These are phyloP conservation scores for Carpinus viminea DNA, from an alignment of 306 rosid genomes.

Conservation along the genomic window DNA sequence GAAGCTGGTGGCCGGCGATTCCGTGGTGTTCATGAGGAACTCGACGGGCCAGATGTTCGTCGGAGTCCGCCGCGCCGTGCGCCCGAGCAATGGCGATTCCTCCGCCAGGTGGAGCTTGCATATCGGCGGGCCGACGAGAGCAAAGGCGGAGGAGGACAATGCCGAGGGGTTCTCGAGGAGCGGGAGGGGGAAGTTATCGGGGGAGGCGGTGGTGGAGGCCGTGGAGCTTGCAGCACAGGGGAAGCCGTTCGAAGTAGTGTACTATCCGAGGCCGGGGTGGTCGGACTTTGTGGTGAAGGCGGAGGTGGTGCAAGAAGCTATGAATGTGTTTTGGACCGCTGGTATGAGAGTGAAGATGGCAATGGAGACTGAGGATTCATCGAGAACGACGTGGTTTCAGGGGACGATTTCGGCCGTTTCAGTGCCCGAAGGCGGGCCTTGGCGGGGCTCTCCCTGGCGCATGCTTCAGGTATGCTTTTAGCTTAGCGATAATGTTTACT, in stretches of 20 bases:
- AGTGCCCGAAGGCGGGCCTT: slow-evolving; percentile 27
- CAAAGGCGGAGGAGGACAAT: slow-evolving; percentile 27
- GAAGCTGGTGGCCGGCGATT: slow-evolving; percentile 71
- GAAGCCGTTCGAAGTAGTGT: slow-evolving; percentile 65
- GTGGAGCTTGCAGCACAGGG: slow-evolving; percentile 57
- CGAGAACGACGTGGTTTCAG: slow-evolving; percentile 64
- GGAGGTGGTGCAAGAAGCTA: slow-evolving; percentile 51
- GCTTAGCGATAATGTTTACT: neutral
- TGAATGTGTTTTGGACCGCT: slow-evolving; percentile 40
- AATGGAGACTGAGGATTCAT: slow-evolving; percentile 60
- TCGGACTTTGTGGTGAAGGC: slow-evolving; percentile 68
- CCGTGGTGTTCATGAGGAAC: slow-evolving; percentile 61
- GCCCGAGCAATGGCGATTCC: slow-evolving; percentile 11
- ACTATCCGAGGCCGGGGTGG: slow-evolving; percentile 64
- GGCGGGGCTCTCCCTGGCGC: slow-evolving; percentile 70
- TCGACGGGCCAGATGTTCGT: slow-evolving; percentile 39
- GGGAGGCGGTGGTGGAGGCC: slow-evolving; percentile 44
- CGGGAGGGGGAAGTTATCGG: slow-evolving; percentile 44
- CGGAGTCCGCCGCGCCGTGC: slow-evolving; percentile 60
- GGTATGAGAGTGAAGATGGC: slow-evolving; percentile 71
- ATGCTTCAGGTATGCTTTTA: slow-evolving; percentile 58
- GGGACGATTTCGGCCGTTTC: slow-evolving; percentile 46
- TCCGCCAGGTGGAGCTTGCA: slow-evolving; percentile 29
- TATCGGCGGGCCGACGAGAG: slow-evolving; percentile 18
- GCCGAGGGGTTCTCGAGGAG: slow-evolving; percentile 35